Percentiles rank a stretch among this genome's conserved stretches.
Conservation (phyloP, 306 rosid species). For the Vigna hirtella region DNA sequence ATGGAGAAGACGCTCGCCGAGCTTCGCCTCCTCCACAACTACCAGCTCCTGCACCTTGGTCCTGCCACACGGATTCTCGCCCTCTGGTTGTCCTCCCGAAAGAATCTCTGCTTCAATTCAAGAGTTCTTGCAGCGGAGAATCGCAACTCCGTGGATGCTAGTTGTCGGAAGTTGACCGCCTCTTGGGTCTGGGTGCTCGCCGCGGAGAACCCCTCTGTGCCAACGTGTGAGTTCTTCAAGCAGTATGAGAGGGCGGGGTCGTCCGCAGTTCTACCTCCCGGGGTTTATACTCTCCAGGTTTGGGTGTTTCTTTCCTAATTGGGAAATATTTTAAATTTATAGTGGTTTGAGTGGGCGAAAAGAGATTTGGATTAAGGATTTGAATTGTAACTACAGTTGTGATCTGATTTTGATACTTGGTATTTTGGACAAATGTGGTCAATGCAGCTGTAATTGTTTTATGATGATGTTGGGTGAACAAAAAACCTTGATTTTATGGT, state of each 20-base stretch:
- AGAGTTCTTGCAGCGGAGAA: constrained; percentile 66
- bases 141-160: constrained; percentile 91
- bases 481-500: no score
- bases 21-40: constrained; percentile 72
- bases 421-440: no score
- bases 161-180: constrained; percentile 81
- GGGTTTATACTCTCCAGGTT: constrained; percentile 93
- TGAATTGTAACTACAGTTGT: no score
- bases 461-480: no score
- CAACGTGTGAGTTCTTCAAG: constrained; percentile 82
- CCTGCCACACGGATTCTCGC: constrained; percentile 74
- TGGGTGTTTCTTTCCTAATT: no score
- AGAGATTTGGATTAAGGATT: background rate
- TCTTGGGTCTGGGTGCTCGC: constrained; percentile 88
- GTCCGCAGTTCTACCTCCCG: constrained; percentile 73
- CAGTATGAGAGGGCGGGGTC: constrained; percentile 78
- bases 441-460: no score
- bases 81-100: constrained; percentile 76
- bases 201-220: constrained; percentile 62
- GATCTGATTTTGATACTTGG: no score
- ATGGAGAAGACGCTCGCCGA: constrained; percentile 97
- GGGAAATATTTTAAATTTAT: no score
- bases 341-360: no score
- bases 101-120: constrained; percentile 77
- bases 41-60: constrained; percentile 69